Base-by-base conservation (phyloP, 805 yeast species). In the Saccharomyces paradoxus region DNA sequence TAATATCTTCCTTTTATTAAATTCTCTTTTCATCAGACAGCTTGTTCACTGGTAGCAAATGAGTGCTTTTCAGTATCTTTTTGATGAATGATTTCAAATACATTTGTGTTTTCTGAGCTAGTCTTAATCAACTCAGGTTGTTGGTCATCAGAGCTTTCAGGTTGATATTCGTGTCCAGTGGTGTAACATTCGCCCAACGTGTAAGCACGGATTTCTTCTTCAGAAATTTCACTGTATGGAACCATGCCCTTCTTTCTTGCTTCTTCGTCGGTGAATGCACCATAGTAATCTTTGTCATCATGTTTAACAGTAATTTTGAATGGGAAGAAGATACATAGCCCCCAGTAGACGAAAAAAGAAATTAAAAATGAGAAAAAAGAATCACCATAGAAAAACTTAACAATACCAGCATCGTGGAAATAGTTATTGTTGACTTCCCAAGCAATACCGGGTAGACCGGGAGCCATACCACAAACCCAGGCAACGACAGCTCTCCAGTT, bases 371-470 rank as follows among this genome's bases (percentile, higher is more conserved):
- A 74, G 56, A 74, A 76, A 55, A 77, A 67, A n/a, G 74, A 68
- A 55, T 75, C 77, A 51, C 77, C 80, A 50, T 74, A 67, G 61
- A 71, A 78, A 60, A 71, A 76, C 53, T 75, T 72, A 7, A 67
- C 63, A 14, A 73, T 68, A n/a, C 81, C 81, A 3, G 50, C 57
- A 29, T 65, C 58, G 21, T 56, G 46, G 54, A 70, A 66, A 29
- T 60, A 62, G 26, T 56, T 50, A 14, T 67, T 56, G 51, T 64
- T 71, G 47, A 66, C 68, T 61, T 58, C 70, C 74, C 61, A 71
- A 58, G 68, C 72, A 58, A 64, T 70, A 32, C 83, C 83, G 2
- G 83, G 83, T 27, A 80, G 54, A 22, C 80, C 80, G 17, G 81
- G 82, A 13, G 75, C 72, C 63, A 74, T 68, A 29, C 77, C 76